Percentiles rank a stretch among this genome's conserved stretches.
Conservation (phyloP, 306 rosid genomes). For the Vachellia pachyceras region DNA sequence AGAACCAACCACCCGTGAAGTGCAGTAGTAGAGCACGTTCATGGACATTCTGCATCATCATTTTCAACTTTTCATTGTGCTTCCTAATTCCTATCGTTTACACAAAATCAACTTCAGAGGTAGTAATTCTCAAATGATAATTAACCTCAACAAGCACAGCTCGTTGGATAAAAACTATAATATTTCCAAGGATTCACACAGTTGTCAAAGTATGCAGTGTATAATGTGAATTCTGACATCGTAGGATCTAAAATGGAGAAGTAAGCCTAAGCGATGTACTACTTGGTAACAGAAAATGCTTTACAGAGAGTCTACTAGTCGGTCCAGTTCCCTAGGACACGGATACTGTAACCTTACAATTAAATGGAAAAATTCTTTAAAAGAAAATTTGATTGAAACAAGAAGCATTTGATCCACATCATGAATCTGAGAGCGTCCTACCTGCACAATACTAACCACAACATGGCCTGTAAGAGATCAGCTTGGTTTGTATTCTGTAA, state of each 20-base stretch:
- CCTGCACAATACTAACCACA: constrained; percentile 18
- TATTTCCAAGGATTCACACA: neutral
- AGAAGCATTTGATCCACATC: constrained; percentile 5
- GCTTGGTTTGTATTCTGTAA: constrained; percentile 8
- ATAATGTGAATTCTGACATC: neutral
- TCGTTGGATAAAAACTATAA: neutral
- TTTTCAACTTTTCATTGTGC: neutral
- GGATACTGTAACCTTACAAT: neutral
- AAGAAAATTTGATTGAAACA: constrained; percentile 13
- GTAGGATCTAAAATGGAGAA: neutral
- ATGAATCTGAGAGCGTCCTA: constrained; percentile 5
- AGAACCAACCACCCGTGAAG: neutral
- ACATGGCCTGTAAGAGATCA: constrained; percentile 23
- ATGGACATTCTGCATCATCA: neutral
- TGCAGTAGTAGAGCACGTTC: neutral
- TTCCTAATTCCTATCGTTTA: neutral
- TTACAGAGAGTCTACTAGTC: neutral
- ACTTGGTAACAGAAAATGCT: constrained; percentile 25
- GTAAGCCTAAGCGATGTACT: neutral
- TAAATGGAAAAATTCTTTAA: neutral
- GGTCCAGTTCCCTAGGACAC: neutral
- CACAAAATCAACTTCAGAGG: neutral
- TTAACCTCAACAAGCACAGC: neutral
- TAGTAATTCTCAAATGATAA: neutral
- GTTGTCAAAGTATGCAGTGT: neutral